Conservation (phyloP, 2,329 filamentous ascomycete genomes). For the Tolypocladium ophioglossoides region DNA sequence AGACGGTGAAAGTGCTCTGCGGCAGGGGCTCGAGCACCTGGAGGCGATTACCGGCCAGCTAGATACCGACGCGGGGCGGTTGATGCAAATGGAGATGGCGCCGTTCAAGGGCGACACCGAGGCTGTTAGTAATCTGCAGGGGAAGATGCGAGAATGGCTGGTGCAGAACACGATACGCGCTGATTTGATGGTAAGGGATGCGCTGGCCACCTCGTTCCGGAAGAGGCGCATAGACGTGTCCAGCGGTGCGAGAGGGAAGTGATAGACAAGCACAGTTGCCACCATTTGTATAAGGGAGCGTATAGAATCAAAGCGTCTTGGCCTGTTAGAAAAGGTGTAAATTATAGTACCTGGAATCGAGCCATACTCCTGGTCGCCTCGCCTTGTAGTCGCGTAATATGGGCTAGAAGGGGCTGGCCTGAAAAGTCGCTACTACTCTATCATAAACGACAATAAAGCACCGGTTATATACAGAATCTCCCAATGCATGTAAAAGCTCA, state of each 20-base stretch:
- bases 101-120: constrained; percentile 69
- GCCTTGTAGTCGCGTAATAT: too few relatives aligned
- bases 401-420: not conserved
- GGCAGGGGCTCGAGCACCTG: constrained; percentile 58
- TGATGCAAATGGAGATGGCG: constrained; percentile 69
- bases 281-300: not conserved
- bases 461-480: not conserved
- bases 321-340: not conserved
- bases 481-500: constrained; percentile 13
- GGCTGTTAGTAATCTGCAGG: constrained; percentile 46
- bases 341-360: too few relatives aligned
- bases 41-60: constrained; percentile 47
- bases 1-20: constrained; percentile 37
- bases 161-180: constrained; percentile 74
- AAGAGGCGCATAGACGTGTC: constrained; percentile 52
- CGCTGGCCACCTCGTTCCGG: constrained; percentile 57
- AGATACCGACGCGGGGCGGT: constrained; percentile 57
- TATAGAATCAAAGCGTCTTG: not conserved
- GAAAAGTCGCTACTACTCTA: not conserved
- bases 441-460: not conserved
- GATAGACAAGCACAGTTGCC: constrained; percentile 13
- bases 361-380: not conserved
- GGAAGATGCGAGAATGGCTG: constrained; percentile 74
- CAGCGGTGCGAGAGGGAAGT: constrained; percentile 45
- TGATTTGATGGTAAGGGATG: constrained; percentile 74